Evolutionary conservation across 1,284 basidiomycete genomes (phyloP), one percentile per base, ranked within the genome.

Genomic region (Ustilago sp.): DNA sequence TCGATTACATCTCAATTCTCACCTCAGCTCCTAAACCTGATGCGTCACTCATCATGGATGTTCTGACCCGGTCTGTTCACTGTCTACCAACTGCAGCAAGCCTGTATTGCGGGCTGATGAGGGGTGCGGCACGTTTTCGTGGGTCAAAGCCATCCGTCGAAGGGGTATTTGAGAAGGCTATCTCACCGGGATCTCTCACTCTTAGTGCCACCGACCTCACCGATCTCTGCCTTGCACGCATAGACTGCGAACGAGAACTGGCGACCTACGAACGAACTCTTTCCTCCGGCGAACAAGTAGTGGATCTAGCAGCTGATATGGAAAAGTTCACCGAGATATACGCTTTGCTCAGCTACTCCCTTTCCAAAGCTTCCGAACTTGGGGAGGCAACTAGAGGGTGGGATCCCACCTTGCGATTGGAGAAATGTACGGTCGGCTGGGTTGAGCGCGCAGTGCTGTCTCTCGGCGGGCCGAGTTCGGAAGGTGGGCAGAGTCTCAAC

Each of bases 231-330:
- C 65, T 83, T 0, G 80, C 81, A 5, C 64, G 79, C 9, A 56
- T 85, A n/a, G 84, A 85, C 63, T 75, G 78, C 63, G 83, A 83
- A 66, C 72, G 84, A 35, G 74, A 81, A 34, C 62, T 70, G 11
- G 77, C 76, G 0, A 64, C 74, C 9, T 62, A 68, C 17, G 74
- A 75, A 6, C 51, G 80, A 8, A 65, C 73, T 7, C 28, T 63
- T 8, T 63, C 70, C 45, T 45, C 64, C 11, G 61, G 68, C 8
- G 41, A 68, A 6, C 60, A 62, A 1, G 47, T 63, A 15, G 59
- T 66, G 11, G 68, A 75, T 19, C 61, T 75, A 15, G 77, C 79
- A 28, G 36, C 59, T 0, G 74, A 83, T 53, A 57, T 82, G 47
- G 80, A 83, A 8, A 75, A 71, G 35, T 86, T 84, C 63, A 79